A percentile compares a stretch with the other conserved stretches of the same genome.
Conservation (phyloP, 345 rosid genomes). For the Salix suchowensis region DNA sequence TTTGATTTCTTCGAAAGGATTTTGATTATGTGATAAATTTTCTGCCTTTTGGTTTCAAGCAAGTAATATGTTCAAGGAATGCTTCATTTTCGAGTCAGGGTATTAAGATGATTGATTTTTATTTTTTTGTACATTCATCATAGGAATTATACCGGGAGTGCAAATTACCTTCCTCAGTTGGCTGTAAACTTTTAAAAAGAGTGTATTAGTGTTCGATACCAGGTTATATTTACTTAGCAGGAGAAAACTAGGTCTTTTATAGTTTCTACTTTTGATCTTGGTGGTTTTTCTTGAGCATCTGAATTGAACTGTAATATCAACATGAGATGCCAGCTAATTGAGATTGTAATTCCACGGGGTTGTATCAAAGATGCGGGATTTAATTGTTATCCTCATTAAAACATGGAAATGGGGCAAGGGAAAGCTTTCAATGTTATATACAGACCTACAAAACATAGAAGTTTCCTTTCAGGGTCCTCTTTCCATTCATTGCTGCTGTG, state of each 20-base stretch:
- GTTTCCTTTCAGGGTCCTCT: not conserved
- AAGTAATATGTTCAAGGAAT: not conserved
- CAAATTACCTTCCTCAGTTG: not conserved
- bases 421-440: not conserved
- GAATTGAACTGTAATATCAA: not conserved
- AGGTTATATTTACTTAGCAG: not conserved
- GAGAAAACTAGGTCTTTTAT: not conserved
- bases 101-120: not conserved
- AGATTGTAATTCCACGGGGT: not conserved
- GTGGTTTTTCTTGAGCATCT: not conserved
- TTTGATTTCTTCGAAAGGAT: not conserved
- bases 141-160: not conserved
- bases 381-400: not conserved
- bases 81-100: not conserved
- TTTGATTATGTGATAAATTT: not conserved
- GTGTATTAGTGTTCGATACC: not conserved
- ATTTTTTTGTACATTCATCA: not conserved
- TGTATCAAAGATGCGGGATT: not conserved
- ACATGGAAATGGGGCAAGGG: not conserved
- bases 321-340: not conserved
- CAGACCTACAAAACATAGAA: not conserved
- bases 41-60: not conserved
- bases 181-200: not conserved
- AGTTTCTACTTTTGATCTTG: not conserved
- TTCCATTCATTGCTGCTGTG: not conserved